Evolutionary conservation across 2,329 filamentous ascomycete genomes (phyloP).

Genomic region (Pestalotiopsis sp.): DNA sequence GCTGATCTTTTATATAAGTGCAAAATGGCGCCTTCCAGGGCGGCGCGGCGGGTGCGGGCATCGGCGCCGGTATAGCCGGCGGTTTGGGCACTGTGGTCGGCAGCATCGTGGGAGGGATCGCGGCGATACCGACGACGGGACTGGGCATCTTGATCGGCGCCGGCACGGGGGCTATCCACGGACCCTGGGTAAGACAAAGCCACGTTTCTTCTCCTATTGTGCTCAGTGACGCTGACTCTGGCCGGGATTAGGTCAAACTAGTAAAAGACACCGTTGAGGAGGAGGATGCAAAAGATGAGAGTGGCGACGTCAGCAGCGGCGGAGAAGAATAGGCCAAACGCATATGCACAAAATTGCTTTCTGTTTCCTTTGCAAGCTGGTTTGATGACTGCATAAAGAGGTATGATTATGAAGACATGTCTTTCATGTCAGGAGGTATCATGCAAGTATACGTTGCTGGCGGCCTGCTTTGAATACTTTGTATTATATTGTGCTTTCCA

Average conservation of each 20-base stretch:
- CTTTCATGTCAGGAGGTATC: too few relatives aligned
- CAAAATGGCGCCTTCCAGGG: conserved; percentile 33
- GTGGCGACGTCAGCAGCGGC: not conserved
- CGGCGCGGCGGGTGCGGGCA: conserved; percentile 30
- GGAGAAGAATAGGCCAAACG: not conserved
- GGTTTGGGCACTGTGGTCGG: conserved; percentile 30
- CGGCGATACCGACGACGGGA: conserved; percentile 30
- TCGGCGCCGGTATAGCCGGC: conserved; percentile 32
- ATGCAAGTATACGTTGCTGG: not conserved
- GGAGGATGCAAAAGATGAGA: conserved; percentile 10
- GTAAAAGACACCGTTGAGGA: conserved; percentile 21
- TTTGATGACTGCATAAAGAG: not conserved
- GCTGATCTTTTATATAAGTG: conserved; percentile 11
- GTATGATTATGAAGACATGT: not conserved
- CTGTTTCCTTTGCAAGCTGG: not conserved
- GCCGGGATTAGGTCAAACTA: conserved; percentile 24
- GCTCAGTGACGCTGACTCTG: not conserved
- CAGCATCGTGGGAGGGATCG: conserved; percentile 29
- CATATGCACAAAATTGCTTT: not conserved
- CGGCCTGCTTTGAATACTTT: not conserved
- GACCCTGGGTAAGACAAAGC: conserved; percentile 24
- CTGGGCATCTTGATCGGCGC: conserved; percentile 31
- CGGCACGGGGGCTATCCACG: conserved; percentile 31
- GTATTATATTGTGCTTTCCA: not conserved
- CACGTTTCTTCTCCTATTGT: too few relatives aligned